phyloP scores from a whole-genome alignment of 805 yeast genomes.

The Pichia ethanolica region DNA sequence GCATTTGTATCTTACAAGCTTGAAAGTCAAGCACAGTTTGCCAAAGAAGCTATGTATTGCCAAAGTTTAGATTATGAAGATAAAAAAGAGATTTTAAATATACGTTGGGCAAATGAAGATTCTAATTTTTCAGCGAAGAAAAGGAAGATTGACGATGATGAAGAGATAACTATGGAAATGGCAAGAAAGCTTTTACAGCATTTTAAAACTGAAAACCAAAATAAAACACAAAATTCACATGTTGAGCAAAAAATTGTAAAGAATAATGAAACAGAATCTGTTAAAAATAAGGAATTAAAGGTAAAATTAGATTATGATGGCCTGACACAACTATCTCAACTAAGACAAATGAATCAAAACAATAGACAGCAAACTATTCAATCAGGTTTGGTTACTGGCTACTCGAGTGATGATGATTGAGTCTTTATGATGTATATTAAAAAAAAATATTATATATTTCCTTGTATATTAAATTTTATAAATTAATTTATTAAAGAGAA shows the following conservation, averaged over 20 bases:
- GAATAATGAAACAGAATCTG: not conserved
- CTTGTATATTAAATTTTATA: no score
- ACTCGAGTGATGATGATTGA: slow-evolving; percentile 9
- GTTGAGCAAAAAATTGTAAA: not conserved
- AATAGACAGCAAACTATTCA: no score
- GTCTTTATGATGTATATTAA: no score
- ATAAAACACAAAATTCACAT: slow-evolving; percentile 1
- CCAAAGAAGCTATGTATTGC: slow-evolving; percentile 88
- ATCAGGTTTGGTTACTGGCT: slow-evolving; percentile 1
- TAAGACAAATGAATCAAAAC: not conserved
- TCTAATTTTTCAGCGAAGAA: slow-evolving; percentile 63
- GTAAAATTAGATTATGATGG: not conserved
- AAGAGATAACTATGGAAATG: slow-evolving; percentile 46
- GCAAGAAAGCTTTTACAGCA: slow-evolving; percentile 37
- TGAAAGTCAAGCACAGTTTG: slow-evolving; percentile 83
- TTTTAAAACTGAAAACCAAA: slow-evolving; percentile 22
- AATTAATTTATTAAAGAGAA: no score
- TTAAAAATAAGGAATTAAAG: not conserved
- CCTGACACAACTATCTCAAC: not conserved
- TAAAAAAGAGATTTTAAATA: slow-evolving; percentile 51
- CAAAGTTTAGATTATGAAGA: slow-evolving; percentile 50
- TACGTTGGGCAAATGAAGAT: slow-evolving; percentile 88
- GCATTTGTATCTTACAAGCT: slow-evolving; percentile 69
- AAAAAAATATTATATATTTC: no score
- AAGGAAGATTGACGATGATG: slow-evolving; percentile 41